These are phyloP conservation scores for Nigrospora osmanthi DNA, from an alignment of 2,329 filamentous ascomycete species.

Conservation along the genomic window DNA sequence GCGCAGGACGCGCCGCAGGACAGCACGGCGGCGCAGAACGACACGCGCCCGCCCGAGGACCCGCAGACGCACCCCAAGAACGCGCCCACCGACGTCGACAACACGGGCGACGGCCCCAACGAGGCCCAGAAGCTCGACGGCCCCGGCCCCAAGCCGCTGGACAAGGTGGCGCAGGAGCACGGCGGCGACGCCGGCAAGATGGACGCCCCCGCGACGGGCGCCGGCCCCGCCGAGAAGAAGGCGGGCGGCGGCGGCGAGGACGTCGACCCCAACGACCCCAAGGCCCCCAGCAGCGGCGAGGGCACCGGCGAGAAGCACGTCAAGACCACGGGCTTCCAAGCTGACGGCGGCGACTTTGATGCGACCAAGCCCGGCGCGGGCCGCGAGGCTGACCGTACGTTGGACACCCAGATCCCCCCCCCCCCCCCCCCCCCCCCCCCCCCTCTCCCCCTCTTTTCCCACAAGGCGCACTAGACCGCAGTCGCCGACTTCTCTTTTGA, in stretches of 20 bases:
- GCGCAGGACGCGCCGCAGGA: slow-evolving; percentile 12
- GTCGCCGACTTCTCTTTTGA: neutral
- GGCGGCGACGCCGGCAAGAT: slow-evolving; percentile 20
- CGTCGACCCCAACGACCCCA: slow-evolving; percentile 12
- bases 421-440: no score
- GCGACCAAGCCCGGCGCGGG: slow-evolving; percentile 56
- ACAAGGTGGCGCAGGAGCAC: slow-evolving; percentile 22
- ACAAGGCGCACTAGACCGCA: neutral
- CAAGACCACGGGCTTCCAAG: slow-evolving; percentile 48
- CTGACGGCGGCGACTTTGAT: slow-evolving; percentile 63
- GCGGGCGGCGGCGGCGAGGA: slow-evolving; percentile 12
- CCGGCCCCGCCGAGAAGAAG: slow-evolving; percentile 19
- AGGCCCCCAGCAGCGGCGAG: slow-evolving; percentile 26
- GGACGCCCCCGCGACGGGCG: slow-evolving; percentile 17
- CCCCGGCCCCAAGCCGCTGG: slow-evolving; percentile 29
- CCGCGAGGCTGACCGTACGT: slow-evolving; percentile 57
- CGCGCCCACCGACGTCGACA: slow-evolving; percentile 28
- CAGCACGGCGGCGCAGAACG: slow-evolving; percentile 25
- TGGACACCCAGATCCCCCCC: neutral
- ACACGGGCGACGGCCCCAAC: slow-evolving; percentile 22
- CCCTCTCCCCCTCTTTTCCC: neutral
- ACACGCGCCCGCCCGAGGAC: slow-evolving; percentile 29
- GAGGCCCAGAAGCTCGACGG: slow-evolving; percentile 27
- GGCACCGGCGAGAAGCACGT: slow-evolving; percentile 50
- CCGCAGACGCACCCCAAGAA: slow-evolving; percentile 23